phyloP scores from a whole-genome alignment of 768 basidiomycete species.

The Pseudohyphozyma bogoriensis region DNA sequence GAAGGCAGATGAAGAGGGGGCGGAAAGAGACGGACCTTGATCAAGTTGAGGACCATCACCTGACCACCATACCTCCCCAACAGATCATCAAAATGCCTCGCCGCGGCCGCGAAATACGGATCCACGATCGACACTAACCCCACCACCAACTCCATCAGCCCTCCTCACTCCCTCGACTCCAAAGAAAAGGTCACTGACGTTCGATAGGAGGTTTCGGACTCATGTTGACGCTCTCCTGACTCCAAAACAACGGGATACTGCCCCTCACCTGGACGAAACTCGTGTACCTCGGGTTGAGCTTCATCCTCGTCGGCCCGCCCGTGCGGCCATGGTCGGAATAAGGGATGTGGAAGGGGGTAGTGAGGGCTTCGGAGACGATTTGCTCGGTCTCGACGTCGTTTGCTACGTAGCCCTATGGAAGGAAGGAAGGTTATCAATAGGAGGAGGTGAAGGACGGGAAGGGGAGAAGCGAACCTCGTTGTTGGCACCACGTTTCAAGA shows the following conservation, averaged over 20 bases:
- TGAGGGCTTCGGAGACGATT: constrained; percentile 80
- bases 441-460: neutral
- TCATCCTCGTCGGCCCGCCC: neutral
- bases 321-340: neutral
- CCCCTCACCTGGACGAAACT: constrained; percentile 90
- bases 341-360: constrained; percentile 56
- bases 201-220: constrained; percentile 91
- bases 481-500: constrained; percentile 86
- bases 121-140: constrained; percentile 74
- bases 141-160: neutral
- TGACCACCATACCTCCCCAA: constrained; percentile 82
- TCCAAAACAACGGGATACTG: constrained; percentile 94
- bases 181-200: constrained; percentile 47
- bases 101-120: constrained; percentile 87
- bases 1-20: neutral
- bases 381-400: constrained; percentile 99
- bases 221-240: constrained; percentile 78
- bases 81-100: constrained; percentile 83
- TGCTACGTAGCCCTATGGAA: constrained; percentile 77
- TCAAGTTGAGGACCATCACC: constrained; percentile 82
- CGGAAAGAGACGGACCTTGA: constrained; percentile 63
- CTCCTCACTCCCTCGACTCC: neutral
- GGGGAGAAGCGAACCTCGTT: constrained; percentile 53
- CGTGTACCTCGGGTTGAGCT: constrained; percentile 78
- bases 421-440: neutral